These are phyloP conservation scores for Fusarium sp. DNA, from an alignment of 2,329 filamentous ascomycete genomes.

Conservation along the genomic window DNA sequence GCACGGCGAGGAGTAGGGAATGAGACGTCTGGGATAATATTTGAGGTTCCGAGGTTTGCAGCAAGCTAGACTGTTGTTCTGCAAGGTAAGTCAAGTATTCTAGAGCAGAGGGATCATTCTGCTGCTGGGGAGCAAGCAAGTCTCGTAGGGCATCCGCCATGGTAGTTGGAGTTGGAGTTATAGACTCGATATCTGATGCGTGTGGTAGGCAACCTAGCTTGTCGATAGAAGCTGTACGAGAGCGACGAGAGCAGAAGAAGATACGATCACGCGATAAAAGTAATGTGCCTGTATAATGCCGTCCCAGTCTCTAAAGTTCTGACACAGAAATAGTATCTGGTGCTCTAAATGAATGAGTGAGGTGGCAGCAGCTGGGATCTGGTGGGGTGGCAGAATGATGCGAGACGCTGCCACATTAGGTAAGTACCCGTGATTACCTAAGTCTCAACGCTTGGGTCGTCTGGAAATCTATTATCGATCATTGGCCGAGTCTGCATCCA, in stretches of 20 bases:
- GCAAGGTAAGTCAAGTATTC: slow-evolving; percentile 81
- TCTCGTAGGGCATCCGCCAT: slow-evolving; percentile 53
- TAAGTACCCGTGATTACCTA: slow-evolving; percentile 21
- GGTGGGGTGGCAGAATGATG: slow-evolving; percentile 28
- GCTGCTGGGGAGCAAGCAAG: slow-evolving; percentile 46
- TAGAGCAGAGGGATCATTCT: slow-evolving; percentile 62
- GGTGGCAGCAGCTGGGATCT: slow-evolving; percentile 36
- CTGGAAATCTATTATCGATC: background rate
- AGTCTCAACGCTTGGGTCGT: slow-evolving; percentile 6
- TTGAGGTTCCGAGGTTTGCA: slow-evolving; percentile 79
- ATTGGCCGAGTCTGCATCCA: background rate
- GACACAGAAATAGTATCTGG: slow-evolving; percentile 2
- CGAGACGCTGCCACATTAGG: slow-evolving; percentile 10
- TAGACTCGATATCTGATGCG: background rate
- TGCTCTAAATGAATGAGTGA: slow-evolving; percentile 33
- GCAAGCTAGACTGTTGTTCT: slow-evolving; percentile 76
- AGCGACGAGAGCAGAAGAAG: background rate
- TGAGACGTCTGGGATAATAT: slow-evolving; percentile 83
- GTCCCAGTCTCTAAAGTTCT: slow-evolving; percentile 2
- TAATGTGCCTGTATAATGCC: background rate
- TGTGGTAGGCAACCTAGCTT: too few species aligned
- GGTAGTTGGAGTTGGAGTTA: background rate
- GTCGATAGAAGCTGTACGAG: background rate
- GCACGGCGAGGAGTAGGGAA: slow-evolving; percentile 81
- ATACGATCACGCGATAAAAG: background rate